These are phyloP conservation scores for Nakazawaea wickerhamii DNA, from an alignment of 805 yeast species.

Conservation along the genomic window DNA sequence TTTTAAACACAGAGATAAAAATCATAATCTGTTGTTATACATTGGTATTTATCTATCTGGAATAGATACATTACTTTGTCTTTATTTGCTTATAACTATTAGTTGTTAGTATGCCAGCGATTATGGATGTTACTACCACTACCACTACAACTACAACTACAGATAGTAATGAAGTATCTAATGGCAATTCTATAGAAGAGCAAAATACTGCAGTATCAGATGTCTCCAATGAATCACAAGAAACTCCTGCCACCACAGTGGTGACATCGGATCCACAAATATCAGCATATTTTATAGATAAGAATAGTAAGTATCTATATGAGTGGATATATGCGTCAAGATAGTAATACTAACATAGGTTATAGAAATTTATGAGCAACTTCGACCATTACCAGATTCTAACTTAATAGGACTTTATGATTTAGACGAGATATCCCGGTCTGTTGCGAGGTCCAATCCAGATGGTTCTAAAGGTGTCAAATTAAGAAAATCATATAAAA, in stretches of 20 bases:
- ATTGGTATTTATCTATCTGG: background rate
- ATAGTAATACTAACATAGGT: background rate
- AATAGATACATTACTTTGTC: background rate
- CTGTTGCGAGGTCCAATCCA: conserved; percentile 81
- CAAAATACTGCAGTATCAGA: background rate
- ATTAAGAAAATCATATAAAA: conserved; percentile 89
- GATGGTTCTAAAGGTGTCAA: conserved; percentile 91
- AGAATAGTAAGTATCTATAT: conserved; percentile 17
- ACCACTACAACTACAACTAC: background rate
- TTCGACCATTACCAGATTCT: conserved; percentile 65
- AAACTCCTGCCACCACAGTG: background rate
- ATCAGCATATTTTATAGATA: conserved; percentile 25
- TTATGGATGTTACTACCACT: background rate
- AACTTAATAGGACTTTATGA: conserved; percentile 69
- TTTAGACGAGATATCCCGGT: conserved; percentile 59
- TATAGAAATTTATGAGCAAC: conserved; percentile 31
- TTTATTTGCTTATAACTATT: background rate
- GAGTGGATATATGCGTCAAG: background rate
- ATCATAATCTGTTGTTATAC: too few species aligned
- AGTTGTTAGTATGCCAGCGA: conserved; percentile 3
- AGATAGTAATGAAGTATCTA: background rate
- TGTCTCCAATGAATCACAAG: background rate
- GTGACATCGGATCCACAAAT: background rate
- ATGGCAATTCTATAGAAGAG: background rate
- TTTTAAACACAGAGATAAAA: too few species aligned